phyloP scores from a whole-genome alignment of 345 rosid species.

The Luvunga scandens region DNA sequence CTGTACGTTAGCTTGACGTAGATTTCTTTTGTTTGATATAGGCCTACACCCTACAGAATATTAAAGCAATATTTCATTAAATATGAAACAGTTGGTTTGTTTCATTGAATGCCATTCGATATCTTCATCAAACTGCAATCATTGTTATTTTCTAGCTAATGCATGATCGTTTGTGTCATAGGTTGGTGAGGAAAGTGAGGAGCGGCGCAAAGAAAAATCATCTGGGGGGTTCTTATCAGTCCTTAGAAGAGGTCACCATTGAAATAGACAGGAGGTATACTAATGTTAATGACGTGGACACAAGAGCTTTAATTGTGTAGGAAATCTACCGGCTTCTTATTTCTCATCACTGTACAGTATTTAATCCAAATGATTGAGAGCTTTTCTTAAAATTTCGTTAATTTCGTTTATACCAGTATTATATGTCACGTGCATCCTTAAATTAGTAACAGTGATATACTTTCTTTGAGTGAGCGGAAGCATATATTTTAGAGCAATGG shows the following conservation, averaged over 20 bases:
- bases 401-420: neutral
- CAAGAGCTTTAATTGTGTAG: neutral
- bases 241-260: constrained; percentile 80
- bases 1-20: neutral
- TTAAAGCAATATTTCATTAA: neutral
- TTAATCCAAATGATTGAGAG: neutral
- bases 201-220: constrained; percentile 61
- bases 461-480: neutral
- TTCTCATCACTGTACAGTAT: constrained; percentile 31
- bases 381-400: neutral
- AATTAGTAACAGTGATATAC: neutral
- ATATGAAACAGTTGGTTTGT: neutral
- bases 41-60: neutral
- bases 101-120: neutral
- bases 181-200: constrained; percentile 73
- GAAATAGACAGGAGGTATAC: constrained; percentile 5
- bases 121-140: neutral
- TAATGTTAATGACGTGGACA: constrained; percentile 15
- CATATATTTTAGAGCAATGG: neutral
- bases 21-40: neutral
- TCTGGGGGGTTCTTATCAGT: constrained; percentile 78
- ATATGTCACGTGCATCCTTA: neutral
- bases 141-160: neutral
- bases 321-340: constrained; percentile 6
- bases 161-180: constrained; percentile 17